Evolutionary conservation across 179 eudicot genomes (phyloP).

Genomic region (Amaranthus tricolor): DNA sequence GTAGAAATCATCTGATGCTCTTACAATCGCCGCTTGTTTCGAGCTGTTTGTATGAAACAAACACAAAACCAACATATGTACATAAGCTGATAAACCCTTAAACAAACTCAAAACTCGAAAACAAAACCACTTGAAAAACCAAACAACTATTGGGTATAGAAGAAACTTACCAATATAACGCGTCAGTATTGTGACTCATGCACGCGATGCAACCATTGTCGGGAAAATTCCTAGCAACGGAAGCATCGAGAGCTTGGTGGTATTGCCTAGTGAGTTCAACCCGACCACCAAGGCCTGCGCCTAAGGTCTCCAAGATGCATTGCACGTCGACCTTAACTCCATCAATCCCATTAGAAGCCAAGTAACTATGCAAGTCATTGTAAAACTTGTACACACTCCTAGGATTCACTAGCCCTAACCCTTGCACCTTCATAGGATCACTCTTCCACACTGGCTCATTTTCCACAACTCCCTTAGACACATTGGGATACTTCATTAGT

Average conservation of each 20-base stretch:
- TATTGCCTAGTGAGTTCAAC: slow-evolving; percentile 82
- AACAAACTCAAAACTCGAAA: neutral
- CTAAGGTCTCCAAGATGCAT: slow-evolving; percentile 87
- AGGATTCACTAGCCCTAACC: slow-evolving; percentile 85
- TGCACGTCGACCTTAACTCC: slow-evolving; percentile 97
- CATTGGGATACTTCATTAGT: slow-evolving; percentile 56
- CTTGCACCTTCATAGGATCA: slow-evolving; percentile 64
- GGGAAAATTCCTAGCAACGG: slow-evolving; percentile 70
- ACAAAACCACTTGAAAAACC: neutral
- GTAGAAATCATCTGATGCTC: slow-evolving; percentile 97
- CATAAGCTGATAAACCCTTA: neutral
- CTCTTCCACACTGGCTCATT: slow-evolving; percentile 81
- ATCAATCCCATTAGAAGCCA: slow-evolving; percentile 82
- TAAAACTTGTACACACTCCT: slow-evolving; percentile 74
- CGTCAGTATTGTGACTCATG: slow-evolving; percentile 95
- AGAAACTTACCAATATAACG: slow-evolving; percentile 68
- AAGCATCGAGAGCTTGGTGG: slow-evolving; percentile 93
- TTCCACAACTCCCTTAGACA: slow-evolving; percentile 62
- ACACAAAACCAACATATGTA: neutral
- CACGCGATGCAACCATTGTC: slow-evolving; percentile 98
- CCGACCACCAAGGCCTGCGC: slow-evolving; percentile 80
- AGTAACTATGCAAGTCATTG: slow-evolving; percentile 69
- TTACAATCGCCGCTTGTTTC: slow-evolving; percentile 84
- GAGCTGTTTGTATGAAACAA: slow-evolving; percentile 47
- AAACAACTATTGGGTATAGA: neutral